These are phyloP conservation scores for Amaranthus hypochondriacus DNA, from an alignment of 148 eudicot species.

Conservation along the genomic window DNA sequence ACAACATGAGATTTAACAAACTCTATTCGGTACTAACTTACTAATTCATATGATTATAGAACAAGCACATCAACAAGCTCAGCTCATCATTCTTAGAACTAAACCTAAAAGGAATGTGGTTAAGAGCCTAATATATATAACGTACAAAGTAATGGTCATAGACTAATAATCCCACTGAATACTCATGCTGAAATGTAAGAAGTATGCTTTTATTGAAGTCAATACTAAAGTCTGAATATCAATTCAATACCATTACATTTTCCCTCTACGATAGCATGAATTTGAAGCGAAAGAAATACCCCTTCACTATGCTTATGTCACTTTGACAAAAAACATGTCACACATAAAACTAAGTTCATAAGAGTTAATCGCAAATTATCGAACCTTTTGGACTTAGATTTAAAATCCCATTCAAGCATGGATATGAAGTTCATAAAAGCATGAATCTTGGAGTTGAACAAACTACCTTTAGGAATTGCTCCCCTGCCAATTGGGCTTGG, in stretches of 20 bases:
- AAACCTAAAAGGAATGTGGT: no score
- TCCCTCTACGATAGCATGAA: background rate
- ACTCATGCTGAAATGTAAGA: background rate
- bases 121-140: no score
- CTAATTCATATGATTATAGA: no score
- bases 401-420: background rate
- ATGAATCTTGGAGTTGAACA: background rate
- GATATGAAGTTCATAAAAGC: background rate
- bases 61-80: no score
- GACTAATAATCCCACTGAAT: background rate
- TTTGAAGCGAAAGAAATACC: background rate
- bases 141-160: no score
- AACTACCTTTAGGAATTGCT: conserved; percentile 61
- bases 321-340: background rate
- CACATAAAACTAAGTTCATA: no score
- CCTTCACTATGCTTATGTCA: background rate
- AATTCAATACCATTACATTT: background rate
- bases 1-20: no score
- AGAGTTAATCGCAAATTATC: no score
- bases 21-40: no score
- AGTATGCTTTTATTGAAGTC: background rate
- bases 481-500: conserved; percentile 76
- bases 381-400: background rate
- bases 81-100: no score
- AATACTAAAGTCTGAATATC: background rate